These are phyloP conservation scores for Calonectria fujianensis DNA, from an alignment of 2,329 filamentous ascomycete species.

Conservation along the genomic window DNA sequence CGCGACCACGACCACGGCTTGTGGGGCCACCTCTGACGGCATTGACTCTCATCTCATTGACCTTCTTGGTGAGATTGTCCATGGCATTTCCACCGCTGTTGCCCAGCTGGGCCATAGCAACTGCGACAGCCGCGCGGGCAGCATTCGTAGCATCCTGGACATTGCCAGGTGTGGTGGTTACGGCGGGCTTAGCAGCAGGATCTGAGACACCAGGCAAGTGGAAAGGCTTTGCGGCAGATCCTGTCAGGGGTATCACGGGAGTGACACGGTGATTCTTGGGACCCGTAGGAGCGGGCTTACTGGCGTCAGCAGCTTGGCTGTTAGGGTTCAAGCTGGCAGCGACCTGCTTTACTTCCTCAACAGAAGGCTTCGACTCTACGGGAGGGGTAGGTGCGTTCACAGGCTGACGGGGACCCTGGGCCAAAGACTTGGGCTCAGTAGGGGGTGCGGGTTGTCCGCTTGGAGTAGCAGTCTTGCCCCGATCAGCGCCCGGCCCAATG, in stretches of 20 bases:
- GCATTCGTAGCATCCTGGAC: conserved; percentile 83
- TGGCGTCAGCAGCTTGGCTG: conserved; percentile 58
- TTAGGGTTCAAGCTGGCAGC: conserved; percentile 66
- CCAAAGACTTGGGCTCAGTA: conserved; percentile 72
- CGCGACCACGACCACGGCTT: conserved; percentile 70
- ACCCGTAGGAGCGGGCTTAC: conserved; percentile 67
- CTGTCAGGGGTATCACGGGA: conserved; percentile 79
- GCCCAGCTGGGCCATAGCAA: conserved; percentile 84
- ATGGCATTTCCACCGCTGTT: conserved; percentile 69
- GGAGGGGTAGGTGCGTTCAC: conserved; percentile 77
- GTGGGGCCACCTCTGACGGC: conserved; percentile 71
- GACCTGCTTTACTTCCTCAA: conserved; percentile 64
- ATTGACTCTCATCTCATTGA: conserved; percentile 84
- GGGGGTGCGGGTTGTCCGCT: conserved; percentile 67
- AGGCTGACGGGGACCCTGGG: conserved; percentile 68
- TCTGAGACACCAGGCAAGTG: conserved; percentile 57
- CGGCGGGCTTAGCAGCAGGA: conserved; percentile 61
- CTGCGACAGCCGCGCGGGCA: conserved; percentile 85
- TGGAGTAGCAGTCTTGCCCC: conserved; percentile 68
- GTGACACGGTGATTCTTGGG: conserved; percentile 74
- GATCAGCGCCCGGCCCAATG: conserved; percentile 71
- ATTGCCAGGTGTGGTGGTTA: conserved; percentile 60
- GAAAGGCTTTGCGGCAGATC: conserved; percentile 64
- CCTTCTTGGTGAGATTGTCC: conserved; percentile 84
- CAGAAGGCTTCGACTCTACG: conserved; percentile 80